A percentile compares a stretch with the other conserved stretches of the same genome.
phyloP scores from a whole-genome alignment of 345 rosid genomes.

The Nasturtium officinale region DNA sequence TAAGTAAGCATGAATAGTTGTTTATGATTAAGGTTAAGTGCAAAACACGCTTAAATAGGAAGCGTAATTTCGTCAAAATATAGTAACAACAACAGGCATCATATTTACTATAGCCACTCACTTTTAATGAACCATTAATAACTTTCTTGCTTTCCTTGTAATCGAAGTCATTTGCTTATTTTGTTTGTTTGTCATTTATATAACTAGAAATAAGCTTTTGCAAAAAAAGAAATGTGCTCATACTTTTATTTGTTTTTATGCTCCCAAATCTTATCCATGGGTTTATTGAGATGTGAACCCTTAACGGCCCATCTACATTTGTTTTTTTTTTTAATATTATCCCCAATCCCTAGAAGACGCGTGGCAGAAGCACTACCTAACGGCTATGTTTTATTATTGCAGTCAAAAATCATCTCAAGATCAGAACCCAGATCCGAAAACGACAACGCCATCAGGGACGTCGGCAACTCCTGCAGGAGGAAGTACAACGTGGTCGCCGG shows the following conservation, averaged over 20 bases:
- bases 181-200: conserved; percentile 9
- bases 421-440: conserved; percentile 36
- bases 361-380: conserved; percentile 26
- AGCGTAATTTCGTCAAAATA: conserved; percentile 1
- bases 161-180: conserved; percentile 15
- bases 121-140: conserved; percentile 10
- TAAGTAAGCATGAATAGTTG: conserved; percentile 26
- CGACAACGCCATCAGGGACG: conserved; percentile 23
- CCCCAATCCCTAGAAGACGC: conserved; percentile 22
- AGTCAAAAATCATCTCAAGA: conserved; percentile 78
- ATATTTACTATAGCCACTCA: background rate
- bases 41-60: background rate
- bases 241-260: background rate
- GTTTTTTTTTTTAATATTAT: background rate
- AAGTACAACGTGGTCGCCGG: conserved; percentile 19
- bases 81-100: background rate
- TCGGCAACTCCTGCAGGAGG: conserved; percentile 12
- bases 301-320: conserved; percentile 26
- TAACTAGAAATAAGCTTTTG: conserved; percentile 10
- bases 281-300: conserved; percentile 25
- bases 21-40: conserved; percentile 13
- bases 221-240: conserved; percentile 15
- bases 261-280: background rate
- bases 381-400: conserved; percentile 41
- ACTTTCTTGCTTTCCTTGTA: conserved; percentile 23